These are phyloP conservation scores for Apiospora phragmitis DNA, from an alignment of 2,329 filamentous ascomycete genomes.

Conservation along the genomic window DNA sequence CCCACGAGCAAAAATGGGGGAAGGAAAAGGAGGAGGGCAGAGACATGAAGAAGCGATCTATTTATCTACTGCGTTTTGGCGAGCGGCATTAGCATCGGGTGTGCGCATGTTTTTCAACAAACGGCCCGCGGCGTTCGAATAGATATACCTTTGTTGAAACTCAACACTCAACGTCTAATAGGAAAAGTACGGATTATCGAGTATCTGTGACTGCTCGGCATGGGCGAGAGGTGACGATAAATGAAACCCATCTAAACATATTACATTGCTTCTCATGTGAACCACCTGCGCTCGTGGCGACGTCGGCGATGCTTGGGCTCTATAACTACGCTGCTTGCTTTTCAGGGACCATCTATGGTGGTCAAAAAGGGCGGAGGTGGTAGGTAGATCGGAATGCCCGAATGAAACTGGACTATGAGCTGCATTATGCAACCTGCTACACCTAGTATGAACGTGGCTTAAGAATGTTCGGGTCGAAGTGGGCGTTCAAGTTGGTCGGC, in stretches of 20 bases:
- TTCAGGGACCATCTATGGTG: background rate
- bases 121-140: slow-evolving; percentile 11
- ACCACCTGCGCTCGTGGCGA: background rate
- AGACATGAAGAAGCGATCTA: background rate
- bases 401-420: too few relatives aligned
- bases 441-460: too few relatives aligned
- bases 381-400: too few relatives aligned
- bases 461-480: too few relatives aligned
- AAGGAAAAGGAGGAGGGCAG: background rate
- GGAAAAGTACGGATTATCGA: background rate
- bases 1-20: background rate
- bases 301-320: background rate
- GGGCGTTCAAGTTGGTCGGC: too few relatives aligned
- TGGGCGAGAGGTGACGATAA: background rate
- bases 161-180: slow-evolving; percentile 14
- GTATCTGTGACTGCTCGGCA: background rate
- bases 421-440: too few relatives aligned
- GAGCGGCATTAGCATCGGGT: slow-evolving; percentile 4
- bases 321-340: background rate
- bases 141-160: slow-evolving; percentile 9
- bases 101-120: slow-evolving; percentile 13
- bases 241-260: background rate
- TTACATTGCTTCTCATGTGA: background rate
- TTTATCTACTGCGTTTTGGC: slow-evolving; percentile 4
- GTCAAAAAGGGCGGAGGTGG: background rate